These are phyloP conservation scores for Cyphellophora attinorum DNA, from an alignment of 2,329 filamentous ascomycete genomes.

Conservation along the genomic window DNA sequence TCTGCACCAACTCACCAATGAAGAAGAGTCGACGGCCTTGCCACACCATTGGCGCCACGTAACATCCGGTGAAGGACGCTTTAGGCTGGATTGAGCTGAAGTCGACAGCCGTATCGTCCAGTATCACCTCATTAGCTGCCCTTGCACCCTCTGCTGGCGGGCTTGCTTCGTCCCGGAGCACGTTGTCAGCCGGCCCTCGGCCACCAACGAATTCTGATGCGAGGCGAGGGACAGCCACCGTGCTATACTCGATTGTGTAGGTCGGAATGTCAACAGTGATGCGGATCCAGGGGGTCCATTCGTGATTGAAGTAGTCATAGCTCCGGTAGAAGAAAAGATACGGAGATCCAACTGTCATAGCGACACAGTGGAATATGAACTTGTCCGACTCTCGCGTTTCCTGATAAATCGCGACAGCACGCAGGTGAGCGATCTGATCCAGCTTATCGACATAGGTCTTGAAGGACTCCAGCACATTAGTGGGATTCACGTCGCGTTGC, in stretches of 20 bases:
- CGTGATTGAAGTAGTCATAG: background rate
- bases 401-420: background rate
- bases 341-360: background rate
- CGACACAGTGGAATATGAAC: background rate
- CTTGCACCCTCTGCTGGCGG: no score
- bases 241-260: background rate
- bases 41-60: slow-evolving; percentile 12
- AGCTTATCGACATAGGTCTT: slow-evolving; percentile 14
- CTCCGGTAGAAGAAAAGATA: background rate
- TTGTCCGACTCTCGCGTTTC: background rate
- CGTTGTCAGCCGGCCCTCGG: no score
- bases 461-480: slow-evolving; percentile 6
- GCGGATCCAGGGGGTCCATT: background rate
- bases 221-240: no score
- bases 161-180: no score
- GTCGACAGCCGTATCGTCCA: no score
- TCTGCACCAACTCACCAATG: slow-evolving; percentile 7
- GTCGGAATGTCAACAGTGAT: background rate
- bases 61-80: slow-evolving; percentile 7
- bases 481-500: slow-evolving; percentile 15
- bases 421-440: background rate
- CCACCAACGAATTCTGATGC: no score
- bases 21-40: slow-evolving; percentile 13
- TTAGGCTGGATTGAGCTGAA: no score
- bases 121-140: no score